phyloP scores from a whole-genome alignment of 768 basidiomycete genomes.

The Paxillus involutus region DNA sequence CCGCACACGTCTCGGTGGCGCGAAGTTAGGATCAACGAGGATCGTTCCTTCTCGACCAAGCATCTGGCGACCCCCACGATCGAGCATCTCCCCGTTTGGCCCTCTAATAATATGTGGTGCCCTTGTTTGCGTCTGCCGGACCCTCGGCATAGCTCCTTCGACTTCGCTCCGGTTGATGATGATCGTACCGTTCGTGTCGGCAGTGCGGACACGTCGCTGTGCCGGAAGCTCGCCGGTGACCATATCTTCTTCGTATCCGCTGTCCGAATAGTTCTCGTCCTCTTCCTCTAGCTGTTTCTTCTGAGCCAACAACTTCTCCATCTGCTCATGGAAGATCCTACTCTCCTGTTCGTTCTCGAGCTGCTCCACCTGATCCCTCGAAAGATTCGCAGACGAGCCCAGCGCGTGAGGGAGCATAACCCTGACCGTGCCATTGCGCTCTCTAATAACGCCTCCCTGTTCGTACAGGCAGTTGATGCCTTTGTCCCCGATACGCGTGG shows the following conservation, averaged over 20 bases:
- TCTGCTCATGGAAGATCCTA: slow-evolving; percentile 6
- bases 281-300: slow-evolving; percentile 7
- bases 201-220: slow-evolving; percentile 4
- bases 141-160: not conserved
- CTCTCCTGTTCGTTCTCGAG: slow-evolving; percentile 15
- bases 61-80: slow-evolving; percentile 16
- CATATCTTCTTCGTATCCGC: slow-evolving; percentile 21
- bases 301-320: slow-evolving; percentile 13
- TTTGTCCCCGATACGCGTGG: slow-evolving; percentile 28
- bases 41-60: slow-evolving; percentile 18
- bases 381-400: slow-evolving; percentile 23
- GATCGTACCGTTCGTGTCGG: slow-evolving; percentile 7
- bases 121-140: slow-evolving; percentile 2
- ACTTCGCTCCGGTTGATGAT: slow-evolving; percentile 4
- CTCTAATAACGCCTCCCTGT: slow-evolving; percentile 8
- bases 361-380: slow-evolving; percentile 23
- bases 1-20: not conserved
- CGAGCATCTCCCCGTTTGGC: slow-evolving; percentile 19
- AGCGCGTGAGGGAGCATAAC: slow-evolving; percentile 22
- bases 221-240: not conserved
- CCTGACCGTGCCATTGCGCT: slow-evolving; percentile 13
- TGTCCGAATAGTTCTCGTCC: not conserved
- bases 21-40: slow-evolving; percentile 5
- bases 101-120: slow-evolving; percentile 10
- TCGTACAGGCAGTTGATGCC: slow-evolving; percentile 23